Evolutionary conservation across 805 yeast species (phyloP), one percentile per base, ranked within the genome.

Genomic region (Aciculoconidium aculeatum): DNA sequence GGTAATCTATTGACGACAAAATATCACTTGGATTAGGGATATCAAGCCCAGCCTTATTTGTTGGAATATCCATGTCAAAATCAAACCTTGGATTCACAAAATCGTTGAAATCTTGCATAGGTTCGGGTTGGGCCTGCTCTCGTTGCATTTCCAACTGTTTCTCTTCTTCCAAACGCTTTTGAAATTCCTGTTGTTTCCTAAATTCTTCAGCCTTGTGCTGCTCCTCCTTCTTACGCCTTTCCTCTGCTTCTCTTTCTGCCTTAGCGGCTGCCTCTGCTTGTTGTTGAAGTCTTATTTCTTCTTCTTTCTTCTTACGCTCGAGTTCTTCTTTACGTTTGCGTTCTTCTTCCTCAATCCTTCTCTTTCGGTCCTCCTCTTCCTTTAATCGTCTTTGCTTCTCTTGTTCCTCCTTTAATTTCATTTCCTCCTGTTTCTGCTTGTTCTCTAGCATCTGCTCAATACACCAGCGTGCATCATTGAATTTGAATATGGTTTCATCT

Each of bases 401-500:
- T 35, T 47, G 30, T 35, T 58, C 65, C 34, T 56, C 62, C 37
- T 55, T 54, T 13, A 55, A 25, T 41, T 57, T 59, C 40, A 55
- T 31, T 39, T 62, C 67, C 37, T 62, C 67, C 36, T 61, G 66
- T 24, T 52, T 50, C 40, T 61, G 67, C 39, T 53, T 58, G 42
- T 51, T 61, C 39, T 64, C 67, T 17, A 63, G 42, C 28, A 64
- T 63, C 35, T 55, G 61, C 32, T 55, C 67, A 4, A 64, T 45
- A 32, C 69, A 64, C 70, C 70, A 64, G 21, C 50, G 45, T 3
- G 67, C 61, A 28, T 64, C 69, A 39, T 62, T 63, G 36, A 64
- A 57, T 37, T 62, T 62, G 30, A 51, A 35, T 7, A 56, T 47
- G 2, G 68, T 58, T 6, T 64, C 69, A 38, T 64, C 70, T n/a